A percentile compares a stretch with the other conserved stretches of the same genome.
phyloP scores from a whole-genome alignment of 768 basidiomycete genomes.

The Lyophyllum decastes region DNA sequence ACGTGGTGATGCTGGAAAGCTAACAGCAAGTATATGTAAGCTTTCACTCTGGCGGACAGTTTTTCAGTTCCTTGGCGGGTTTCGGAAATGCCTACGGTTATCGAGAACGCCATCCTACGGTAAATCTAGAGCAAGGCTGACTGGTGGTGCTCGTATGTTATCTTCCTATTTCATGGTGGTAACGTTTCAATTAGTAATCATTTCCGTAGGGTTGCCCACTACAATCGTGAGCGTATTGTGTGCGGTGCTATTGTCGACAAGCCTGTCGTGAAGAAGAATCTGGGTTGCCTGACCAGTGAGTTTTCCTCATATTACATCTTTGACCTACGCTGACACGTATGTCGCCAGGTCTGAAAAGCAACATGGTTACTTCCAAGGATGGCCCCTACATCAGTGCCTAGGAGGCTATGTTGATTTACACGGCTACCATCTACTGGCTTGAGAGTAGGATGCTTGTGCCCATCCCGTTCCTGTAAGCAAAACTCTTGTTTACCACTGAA shows the following conservation, averaged over 20 bases:
- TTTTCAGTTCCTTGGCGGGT: constrained; percentile 95
- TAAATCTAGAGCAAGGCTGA: constrained; percentile 99
- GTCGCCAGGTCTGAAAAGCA: constrained; percentile 82
- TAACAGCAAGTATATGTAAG: constrained; percentile 56
- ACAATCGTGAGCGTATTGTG: constrained; percentile 96
- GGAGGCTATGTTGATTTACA: constrained; percentile 98
- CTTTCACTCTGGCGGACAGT: not conserved
- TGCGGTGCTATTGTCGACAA: constrained; percentile 98
- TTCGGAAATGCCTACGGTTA: constrained; percentile 98
- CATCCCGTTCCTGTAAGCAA: constrained; percentile 91
- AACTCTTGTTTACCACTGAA: not conserved
- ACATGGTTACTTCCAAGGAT: constrained; percentile 97
- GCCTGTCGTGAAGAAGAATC: constrained; percentile 98
- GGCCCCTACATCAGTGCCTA: constrained; percentile 99
- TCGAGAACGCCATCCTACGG: constrained; percentile 97
- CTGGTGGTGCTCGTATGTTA: constrained; percentile 91
- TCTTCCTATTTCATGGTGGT: not conserved
- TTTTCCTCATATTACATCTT: constrained; percentile 4
- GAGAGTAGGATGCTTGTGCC: constrained; percentile 98
- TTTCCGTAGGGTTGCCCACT: constrained; percentile 79
- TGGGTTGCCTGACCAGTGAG: constrained; percentile 93
- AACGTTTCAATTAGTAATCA: constrained; percentile 2
- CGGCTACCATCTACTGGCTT: constrained; percentile 98
- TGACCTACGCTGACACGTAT: constrained; percentile 9
- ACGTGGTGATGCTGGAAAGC: constrained; percentile 99